Evolutionary conservation across 306 rosid genomes (phyloP), one percentile per base, ranked within the genome.

Genomic region (Dryas drummondii): DNA sequence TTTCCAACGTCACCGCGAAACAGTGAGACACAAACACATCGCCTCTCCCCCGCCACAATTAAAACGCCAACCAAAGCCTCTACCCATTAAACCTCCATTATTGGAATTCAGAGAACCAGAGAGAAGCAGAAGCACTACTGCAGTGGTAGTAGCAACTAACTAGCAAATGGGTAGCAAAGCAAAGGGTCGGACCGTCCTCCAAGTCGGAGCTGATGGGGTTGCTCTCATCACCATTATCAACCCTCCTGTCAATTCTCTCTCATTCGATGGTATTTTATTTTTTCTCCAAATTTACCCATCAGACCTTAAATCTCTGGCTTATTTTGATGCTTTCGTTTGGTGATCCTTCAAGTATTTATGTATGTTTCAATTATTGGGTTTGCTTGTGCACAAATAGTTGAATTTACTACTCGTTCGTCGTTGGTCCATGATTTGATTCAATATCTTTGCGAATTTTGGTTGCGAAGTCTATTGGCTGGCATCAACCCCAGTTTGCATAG

Each of bases 201-300:
- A 96, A 40, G 93, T 96, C 45, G 99, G 98, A 73, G 76, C 87
- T 59, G 99, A 96, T 79, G 98, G 99, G 5, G 88, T 96, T 47
- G 99, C 91, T 76, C 37, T 96, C 72, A 90, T 94, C 87, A 92
- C 98, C 72, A 82, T 94, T 83, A 76, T 92, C 87, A 86, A 96
- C 70, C 99, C 99, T 71, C 99, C 99, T 40, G 97, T 96, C 72
- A 96, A 96, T 82, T 90, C 99, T 49, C 99, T 96, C 77, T 90
- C 99, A 13, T 79, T 84, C 48, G 99, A 92, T 76, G 99, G 99
- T 92, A 88, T 59, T 44, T 60, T 45, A 15, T 55, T 52, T 8
- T 42, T 12, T 40, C 15, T 44, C 59, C 40, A 16, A 42, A 68
- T 32, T 13, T 63, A 60, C 45, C 46, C 19, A 32, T 60, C 17